These are phyloP conservation scores for Kalaharituber pfeilii DNA, from an alignment of 2,329 filamentous ascomycete species.

Conservation along the genomic window DNA sequence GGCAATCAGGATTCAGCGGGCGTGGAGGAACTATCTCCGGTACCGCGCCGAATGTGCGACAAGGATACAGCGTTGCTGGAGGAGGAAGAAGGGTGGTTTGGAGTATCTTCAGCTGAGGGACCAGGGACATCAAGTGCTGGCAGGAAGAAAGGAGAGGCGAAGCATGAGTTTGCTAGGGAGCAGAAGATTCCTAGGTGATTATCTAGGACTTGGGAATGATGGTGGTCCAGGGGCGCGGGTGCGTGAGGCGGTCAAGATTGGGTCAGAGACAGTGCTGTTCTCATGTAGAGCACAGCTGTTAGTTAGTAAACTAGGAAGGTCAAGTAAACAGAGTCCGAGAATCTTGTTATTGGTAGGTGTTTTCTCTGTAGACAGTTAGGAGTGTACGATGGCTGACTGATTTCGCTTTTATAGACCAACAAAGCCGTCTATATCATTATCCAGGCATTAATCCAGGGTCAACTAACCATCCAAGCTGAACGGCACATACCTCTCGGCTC, in stretches of 20 bases:
- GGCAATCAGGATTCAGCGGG: constrained; percentile 91
- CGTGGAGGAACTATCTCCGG: constrained; percentile 89
- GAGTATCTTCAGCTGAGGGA: constrained; percentile 81
- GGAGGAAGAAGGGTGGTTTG: constrained; percentile 75
- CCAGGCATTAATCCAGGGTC: constrained; percentile 64
- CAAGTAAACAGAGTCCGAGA: constrained; percentile 78
- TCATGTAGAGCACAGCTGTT: constrained; percentile 81
- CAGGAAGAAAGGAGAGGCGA: constrained; percentile 74
- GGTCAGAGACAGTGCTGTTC: constrained; percentile 56
- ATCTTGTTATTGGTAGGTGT: constrained; percentile 50
- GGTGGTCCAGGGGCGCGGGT: constrained; percentile 68
- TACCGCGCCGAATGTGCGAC: constrained; percentile 86
- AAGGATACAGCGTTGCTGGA: constrained; percentile 88
- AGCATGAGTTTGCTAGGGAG: constrained; percentile 83
- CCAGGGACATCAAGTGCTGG: constrained; percentile 65
- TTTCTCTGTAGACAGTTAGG: background rate
- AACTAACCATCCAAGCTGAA: constrained; percentile 66
- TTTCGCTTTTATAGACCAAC: constrained; percentile 37
- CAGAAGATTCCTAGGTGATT: constrained; percentile 84
- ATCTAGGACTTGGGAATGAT: constrained; percentile 68
- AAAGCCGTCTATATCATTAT: constrained; percentile 78
- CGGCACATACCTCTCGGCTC: constrained; percentile 65
- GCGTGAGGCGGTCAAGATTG: constrained; percentile 28
- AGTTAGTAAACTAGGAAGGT: constrained; percentile 88
- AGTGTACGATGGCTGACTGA: background rate